Conservation (phyloP, 345 rosid species). For the Eucalyptus albens region DNA sequence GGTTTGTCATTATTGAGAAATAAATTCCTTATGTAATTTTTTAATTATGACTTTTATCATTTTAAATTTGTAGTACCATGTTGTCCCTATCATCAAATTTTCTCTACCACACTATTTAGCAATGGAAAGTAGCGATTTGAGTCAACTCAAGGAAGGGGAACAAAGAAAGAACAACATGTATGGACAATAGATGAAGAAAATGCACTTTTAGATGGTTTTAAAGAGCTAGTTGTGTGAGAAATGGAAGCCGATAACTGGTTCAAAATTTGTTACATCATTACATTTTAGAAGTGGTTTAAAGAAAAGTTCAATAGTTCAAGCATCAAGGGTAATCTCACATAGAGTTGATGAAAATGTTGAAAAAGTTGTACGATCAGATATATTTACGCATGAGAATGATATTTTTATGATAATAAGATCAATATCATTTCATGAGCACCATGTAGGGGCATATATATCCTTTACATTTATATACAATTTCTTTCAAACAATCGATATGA, state of each 20-base stretch:
- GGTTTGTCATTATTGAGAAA: too few species aligned
- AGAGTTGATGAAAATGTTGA: not conserved
- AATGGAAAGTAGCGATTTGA: too few species aligned
- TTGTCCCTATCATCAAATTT: too few species aligned
- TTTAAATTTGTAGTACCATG: rapidly evolving
- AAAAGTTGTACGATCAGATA: too few species aligned
- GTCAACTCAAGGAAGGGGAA: too few species aligned
- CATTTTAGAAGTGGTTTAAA: not conserved
- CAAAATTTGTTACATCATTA: not conserved
- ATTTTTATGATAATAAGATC: too few species aligned
- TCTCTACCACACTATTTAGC: too few species aligned
- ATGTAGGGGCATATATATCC: not conserved
- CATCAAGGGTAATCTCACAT: not conserved
- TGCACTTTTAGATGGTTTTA: not conserved
- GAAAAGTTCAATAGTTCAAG: rapidly evolving
- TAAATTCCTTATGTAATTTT: too few species aligned
- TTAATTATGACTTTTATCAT: too few species aligned
- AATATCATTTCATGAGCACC: not conserved
- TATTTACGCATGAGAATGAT: not conserved
- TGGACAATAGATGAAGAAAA: not conserved
- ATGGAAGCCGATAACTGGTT: rapidly evolving
- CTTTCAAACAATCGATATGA: not conserved
- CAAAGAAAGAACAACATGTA: rapidly evolving
- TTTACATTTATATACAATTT: too few species aligned
- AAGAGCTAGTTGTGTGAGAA: rapidly evolving